Base-by-base conservation (phyloP, 495 filamentous ascomycete species). In the Chlorociboria aeruginascens region DNA sequence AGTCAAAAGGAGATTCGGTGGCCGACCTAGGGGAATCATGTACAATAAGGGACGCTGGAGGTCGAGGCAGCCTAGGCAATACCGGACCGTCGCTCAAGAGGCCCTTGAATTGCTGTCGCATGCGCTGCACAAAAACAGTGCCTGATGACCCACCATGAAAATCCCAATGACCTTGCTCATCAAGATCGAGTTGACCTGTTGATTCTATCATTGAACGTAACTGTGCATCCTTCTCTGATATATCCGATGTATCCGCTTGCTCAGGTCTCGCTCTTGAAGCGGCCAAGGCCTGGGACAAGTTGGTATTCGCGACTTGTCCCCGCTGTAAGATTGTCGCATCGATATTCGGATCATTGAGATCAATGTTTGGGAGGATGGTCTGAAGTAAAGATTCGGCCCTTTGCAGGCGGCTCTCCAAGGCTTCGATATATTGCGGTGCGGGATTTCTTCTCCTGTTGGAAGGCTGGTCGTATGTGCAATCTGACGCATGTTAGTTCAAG, bases 401-500 rank as follows among this genome's bases (percentile, higher is more conserved):
- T 49, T 89, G 85, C 30, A 95, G 70, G 43, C 86, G 81, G 36
- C 71, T 77, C 62, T 97, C 93, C 29, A 98, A 68, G 0, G 85
- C 86, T 65, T 98, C 92, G 56, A 96, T 84, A 63, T 95, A 94
- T 61, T 95, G 87, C 33, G 92, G 92, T 30, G 88, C 83, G 32
- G 92, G 90, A 59, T 96, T 98, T 57, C 92, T 84, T 56, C 90
- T 77, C 44, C 92, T 79, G 61, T 96, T 96, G 31, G 92, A 97
- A 12, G 92, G 92, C 57, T 98, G 93, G 56, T 98, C 93, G 66
- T 95, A 97, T 4, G 92, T 94, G 64, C 92, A 98, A 49, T 97
- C 92, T 98, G 60, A 10, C 13, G 13, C 40, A 20, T 17, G 32
- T 50, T 33, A 50, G 16, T 48, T 7, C 7, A 41, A 13, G 32